Evolutionary conservation across 2,329 filamentous ascomycete species (phyloP).

Genomic region (Penicillium sp.): DNA sequence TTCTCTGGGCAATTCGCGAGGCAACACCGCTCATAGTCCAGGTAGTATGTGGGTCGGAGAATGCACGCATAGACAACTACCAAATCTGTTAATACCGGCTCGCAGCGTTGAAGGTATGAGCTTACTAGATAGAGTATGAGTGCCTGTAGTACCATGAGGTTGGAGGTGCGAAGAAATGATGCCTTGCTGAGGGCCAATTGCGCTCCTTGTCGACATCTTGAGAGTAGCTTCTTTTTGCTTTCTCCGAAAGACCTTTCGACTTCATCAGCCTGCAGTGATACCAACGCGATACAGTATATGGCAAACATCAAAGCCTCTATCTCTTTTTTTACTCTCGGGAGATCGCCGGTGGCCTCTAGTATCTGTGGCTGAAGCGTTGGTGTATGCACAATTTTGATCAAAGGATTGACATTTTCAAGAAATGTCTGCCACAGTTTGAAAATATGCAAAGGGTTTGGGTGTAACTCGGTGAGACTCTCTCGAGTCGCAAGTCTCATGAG

Average conservation of each 20-base stretch:
- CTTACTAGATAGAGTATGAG: constrained; percentile 48
- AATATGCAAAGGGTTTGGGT: constrained; percentile 22
- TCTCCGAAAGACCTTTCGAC: constrained; percentile 22
- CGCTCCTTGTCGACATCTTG: constrained; percentile 16
- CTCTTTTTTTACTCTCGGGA: constrained; percentile 14
- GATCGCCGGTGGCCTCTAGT: constrained; percentile 23
- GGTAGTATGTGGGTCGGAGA: constrained; percentile 49
- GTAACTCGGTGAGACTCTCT: constrained; percentile 9
- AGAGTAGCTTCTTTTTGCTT: constrained; percentile 17
- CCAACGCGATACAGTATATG: constrained; percentile 58
- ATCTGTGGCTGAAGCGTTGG: constrained; percentile 47
- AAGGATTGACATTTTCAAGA: constrained; percentile 53
- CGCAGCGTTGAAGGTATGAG: neutral
- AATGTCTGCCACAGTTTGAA: constrained; percentile 30
- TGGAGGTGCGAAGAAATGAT: constrained; percentile 44
- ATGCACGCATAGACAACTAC: constrained; percentile 36
- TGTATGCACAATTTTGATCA: constrained; percentile 74
- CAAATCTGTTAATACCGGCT: neutral
- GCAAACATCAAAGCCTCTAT: constrained; percentile 67
- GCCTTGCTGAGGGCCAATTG: constrained; percentile 21
- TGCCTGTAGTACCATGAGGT: constrained; percentile 49
- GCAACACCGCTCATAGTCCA: constrained; percentile 54
- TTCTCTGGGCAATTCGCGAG: constrained; percentile 49
- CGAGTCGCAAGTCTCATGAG: constrained; percentile 5
- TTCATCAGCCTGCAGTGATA: constrained; percentile 34